These are phyloP conservation scores for Zasmidium citrigriseum DNA, from an alignment of 2,329 filamentous ascomycete species.

Conservation along the genomic window DNA sequence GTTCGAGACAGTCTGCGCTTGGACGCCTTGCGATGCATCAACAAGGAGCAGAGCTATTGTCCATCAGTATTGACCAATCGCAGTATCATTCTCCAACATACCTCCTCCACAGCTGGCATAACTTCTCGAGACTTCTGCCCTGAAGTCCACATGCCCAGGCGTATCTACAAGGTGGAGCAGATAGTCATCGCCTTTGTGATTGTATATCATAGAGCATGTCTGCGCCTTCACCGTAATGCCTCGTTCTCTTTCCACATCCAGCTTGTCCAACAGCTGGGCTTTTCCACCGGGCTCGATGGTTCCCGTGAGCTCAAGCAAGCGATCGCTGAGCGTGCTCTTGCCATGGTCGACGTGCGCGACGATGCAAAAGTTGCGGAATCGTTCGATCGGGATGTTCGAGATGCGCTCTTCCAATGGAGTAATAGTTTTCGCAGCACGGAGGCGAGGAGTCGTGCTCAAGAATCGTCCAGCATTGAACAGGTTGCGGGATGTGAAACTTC, in stretches of 20 bases:
- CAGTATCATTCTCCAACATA: constrained; percentile 67
- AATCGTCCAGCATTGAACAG: constrained; percentile 6
- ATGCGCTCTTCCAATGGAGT: constrained; percentile 66
- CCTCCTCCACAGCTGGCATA: constrained; percentile 90
- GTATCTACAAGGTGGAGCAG: constrained; percentile 95
- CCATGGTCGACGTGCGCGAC: constrained; percentile 99
- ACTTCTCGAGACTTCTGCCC: constrained; percentile 90
- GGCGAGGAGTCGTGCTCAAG: constrained; percentile 18
- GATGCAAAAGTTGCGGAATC: constrained; percentile 95
- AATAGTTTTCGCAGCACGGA: constrained; percentile 36
- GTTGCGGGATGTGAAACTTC: neutral
- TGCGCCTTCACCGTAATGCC: constrained; percentile 99
- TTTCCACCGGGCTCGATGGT: constrained; percentile 85
- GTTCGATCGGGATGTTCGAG: constrained; percentile 72
- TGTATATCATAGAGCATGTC: constrained; percentile 97
- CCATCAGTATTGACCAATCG: constrained; percentile 75
- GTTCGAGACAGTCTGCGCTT: constrained; percentile 97
- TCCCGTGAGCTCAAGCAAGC: constrained; percentile 88
- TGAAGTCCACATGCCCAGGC: constrained; percentile 95
- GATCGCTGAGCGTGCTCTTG: constrained; percentile 92
- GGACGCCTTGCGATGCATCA: constrained; percentile 93
- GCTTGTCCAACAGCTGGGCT: constrained; percentile 94
- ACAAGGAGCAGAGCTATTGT: constrained; percentile 89
- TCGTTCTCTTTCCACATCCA: constrained; percentile 93
- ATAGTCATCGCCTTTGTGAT: constrained; percentile 81